phyloP scores from a whole-genome alignment of 192 early-diverging fungal species.

The Mortierella claussenii region DNA sequence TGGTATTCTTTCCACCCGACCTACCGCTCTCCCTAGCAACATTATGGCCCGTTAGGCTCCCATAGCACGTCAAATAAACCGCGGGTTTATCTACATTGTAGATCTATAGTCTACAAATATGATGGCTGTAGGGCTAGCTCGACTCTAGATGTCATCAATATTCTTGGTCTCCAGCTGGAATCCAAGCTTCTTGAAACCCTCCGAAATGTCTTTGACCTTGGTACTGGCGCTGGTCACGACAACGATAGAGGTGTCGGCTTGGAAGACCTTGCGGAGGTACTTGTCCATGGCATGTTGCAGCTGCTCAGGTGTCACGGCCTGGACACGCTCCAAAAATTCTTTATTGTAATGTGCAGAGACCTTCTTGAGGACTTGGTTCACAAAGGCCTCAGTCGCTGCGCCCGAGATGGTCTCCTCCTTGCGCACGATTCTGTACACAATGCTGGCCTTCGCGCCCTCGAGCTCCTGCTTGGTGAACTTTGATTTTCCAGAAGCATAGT shows the following conservation, averaged over 20 bases:
- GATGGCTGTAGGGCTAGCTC: too few relatives aligned
- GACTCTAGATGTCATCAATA: conserved; percentile 60
- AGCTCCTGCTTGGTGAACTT: conserved; percentile 58
- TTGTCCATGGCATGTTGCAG: conserved; percentile 58
- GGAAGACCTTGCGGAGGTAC: conserved; percentile 64
- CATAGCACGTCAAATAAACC: too few relatives aligned
- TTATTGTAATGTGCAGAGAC: conserved; percentile 59
- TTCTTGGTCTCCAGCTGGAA: conserved; percentile 58
- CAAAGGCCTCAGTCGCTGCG: conserved; percentile 60
- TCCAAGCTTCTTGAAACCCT: conserved; percentile 59
- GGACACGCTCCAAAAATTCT: conserved; percentile 61
- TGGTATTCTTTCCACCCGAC: conserved; percentile 38
- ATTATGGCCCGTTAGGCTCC: background rate
- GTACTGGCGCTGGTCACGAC: conserved; percentile 60
- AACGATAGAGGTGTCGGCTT: conserved; percentile 58
- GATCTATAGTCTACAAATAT: too few relatives aligned
- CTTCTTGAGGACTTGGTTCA: conserved; percentile 62
- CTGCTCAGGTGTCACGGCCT: conserved; percentile 59
- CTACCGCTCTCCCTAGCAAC: conserved; percentile 17
- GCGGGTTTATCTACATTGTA: too few relatives aligned
- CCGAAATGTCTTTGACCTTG: conserved; percentile 64
- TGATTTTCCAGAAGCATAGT: conserved; percentile 59
- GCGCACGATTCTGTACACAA: conserved; percentile 62
- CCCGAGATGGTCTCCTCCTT: conserved; percentile 52
- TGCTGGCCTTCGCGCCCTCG: conserved; percentile 68